A percentile compares a stretch with the other conserved stretches of the same genome.
phyloP scores from a whole-genome alignment of 2,329 filamentous ascomycete species.

The Aureobasidium subglaciale region DNA sequence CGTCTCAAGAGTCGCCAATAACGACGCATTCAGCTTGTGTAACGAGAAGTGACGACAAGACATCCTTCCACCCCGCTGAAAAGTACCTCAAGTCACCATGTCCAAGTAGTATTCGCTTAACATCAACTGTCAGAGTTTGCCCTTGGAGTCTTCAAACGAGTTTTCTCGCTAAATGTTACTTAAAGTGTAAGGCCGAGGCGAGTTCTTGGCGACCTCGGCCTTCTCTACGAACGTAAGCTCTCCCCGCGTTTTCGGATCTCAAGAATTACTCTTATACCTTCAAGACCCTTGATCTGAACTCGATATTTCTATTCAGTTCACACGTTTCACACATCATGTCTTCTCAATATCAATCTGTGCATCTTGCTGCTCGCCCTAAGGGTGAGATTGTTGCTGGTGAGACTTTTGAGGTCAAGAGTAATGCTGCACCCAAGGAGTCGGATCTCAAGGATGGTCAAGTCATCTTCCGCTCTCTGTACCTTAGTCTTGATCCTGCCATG shows the following conservation, averaged over 20 bases:
- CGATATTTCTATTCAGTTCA: background rate
- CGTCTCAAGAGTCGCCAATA: too few species aligned
- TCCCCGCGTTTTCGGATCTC: background rate
- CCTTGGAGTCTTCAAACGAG: background rate
- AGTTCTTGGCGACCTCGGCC: slow-evolving; percentile 1
- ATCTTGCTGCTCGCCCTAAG: slow-evolving; percentile 22
- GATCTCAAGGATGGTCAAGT: slow-evolving; percentile 33
- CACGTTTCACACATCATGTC: background rate
- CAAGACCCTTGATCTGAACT: background rate
- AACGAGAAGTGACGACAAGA: background rate
- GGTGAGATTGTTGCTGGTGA: slow-evolving; percentile 20
- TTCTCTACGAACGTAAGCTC: background rate
- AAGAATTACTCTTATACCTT: background rate
- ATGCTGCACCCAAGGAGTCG: slow-evolving; percentile 17
- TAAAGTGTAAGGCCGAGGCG: slow-evolving; percentile 11
- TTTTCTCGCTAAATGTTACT: slow-evolving; percentile 9
- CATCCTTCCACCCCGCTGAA: background rate
- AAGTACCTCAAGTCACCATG: background rate
- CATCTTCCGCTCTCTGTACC: slow-evolving; percentile 40
- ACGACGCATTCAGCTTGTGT: background rate
- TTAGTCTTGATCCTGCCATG: slow-evolving; percentile 49
- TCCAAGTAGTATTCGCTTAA: background rate
- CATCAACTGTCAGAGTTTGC: background rate
- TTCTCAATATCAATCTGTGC: slow-evolving; percentile 20
- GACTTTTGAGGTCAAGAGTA: slow-evolving; percentile 21